phyloP scores from a whole-genome alignment of 805 yeast genomes.

The Scheffersomyces stipitis region DNA sequence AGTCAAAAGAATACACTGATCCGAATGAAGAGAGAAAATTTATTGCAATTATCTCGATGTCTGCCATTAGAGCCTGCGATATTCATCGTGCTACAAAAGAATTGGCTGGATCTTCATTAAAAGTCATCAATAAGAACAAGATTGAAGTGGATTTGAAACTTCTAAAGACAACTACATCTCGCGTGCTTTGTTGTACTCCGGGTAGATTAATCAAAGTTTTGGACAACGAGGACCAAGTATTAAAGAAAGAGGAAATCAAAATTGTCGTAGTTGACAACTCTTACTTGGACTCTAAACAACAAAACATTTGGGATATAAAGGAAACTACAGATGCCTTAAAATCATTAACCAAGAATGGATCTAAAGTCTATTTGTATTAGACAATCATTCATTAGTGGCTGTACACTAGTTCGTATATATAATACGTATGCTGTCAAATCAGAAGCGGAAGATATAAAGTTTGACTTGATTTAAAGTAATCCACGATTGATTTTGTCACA shows the following conservation, averaged over 20 bases:
- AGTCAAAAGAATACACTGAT: constrained; percentile 7
- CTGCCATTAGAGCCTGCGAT: constrained; percentile 88
- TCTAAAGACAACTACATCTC: constrained; percentile 42
- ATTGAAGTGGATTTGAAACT: constrained; percentile 58
- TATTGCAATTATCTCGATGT: constrained; percentile 60
- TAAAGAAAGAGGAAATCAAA: constrained; percentile 45
- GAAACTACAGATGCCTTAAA: constrained; percentile 46
- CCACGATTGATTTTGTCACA: constrained; percentile 20
- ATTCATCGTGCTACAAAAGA: constrained; percentile 61
- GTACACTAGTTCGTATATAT: not conserved
- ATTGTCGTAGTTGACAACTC: constrained; percentile 61
- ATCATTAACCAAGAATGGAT: constrained; percentile 39
- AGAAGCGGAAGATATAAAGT: constrained; percentile 19
- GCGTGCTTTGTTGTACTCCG: constrained; percentile 64
- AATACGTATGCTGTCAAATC: not conserved
- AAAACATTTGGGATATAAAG: constrained; percentile 57
- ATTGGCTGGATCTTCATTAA: constrained; percentile 55
- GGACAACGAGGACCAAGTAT: constrained; percentile 40
- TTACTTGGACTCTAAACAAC: constrained; percentile 59
- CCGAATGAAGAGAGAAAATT: constrained; percentile 43
- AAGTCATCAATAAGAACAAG: constrained; percentile 74
- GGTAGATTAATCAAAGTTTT: constrained; percentile 54
- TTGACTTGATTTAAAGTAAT: constrained; percentile 29
- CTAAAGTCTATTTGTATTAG: constrained; percentile 55
- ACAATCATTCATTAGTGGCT: not conserved